Evolutionary conservation across 1,284 basidiomycete genomes (phyloP).

Genomic region (Ceraceosorus guamensis): DNA sequence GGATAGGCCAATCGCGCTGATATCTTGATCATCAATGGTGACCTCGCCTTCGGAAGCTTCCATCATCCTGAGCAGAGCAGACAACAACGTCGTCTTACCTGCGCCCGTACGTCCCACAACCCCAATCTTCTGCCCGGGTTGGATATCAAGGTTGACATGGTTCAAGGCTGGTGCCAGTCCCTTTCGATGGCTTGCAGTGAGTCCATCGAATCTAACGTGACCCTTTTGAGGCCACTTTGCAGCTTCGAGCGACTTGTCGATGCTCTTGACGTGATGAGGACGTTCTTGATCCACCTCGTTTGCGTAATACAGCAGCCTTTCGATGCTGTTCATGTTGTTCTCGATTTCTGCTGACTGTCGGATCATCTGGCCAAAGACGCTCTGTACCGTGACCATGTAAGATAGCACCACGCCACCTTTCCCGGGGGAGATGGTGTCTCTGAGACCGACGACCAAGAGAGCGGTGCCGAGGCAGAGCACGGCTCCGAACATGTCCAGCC

Average conservation of each 20-base stretch:
- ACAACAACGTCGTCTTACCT: constrained; percentile 23
- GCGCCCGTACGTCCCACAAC: constrained; percentile 38
- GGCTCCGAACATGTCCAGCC: constrained; percentile 75
- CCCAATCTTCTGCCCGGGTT: constrained; percentile 30
- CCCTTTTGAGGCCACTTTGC: constrained; percentile 37
- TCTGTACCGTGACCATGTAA: constrained; percentile 59
- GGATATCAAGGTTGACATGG: constrained; percentile 55
- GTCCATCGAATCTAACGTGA: constrained; percentile 22
- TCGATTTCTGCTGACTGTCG: constrained; percentile 55
- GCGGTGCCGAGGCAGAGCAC: constrained; percentile 61
- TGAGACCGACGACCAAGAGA: constrained; percentile 66
- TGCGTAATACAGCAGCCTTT: constrained; percentile 64
- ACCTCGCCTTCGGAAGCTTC: constrained; percentile 52
- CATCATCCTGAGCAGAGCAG: constrained; percentile 18
- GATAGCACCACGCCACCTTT: constrained; percentile 70
- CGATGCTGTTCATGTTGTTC: constrained; percentile 70
- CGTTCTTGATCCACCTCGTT: constrained; percentile 42
- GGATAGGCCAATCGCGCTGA: constrained; percentile 58
- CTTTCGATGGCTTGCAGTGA: constrained; percentile 60
- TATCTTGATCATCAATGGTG: constrained; percentile 23
- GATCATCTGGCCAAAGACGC: constrained; percentile 73
- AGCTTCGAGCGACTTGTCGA: constrained; percentile 47
- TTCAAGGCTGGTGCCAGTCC: constrained; percentile 54
- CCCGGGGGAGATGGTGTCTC: constrained; percentile 67
- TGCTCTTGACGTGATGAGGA: constrained; percentile 16